Percentiles rank a stretch among this genome's conserved stretches.
These are phyloP conservation scores for Sextonia rubra DNA, from an alignment of 164 flowering plant genomes.

Conservation along the genomic window DNA sequence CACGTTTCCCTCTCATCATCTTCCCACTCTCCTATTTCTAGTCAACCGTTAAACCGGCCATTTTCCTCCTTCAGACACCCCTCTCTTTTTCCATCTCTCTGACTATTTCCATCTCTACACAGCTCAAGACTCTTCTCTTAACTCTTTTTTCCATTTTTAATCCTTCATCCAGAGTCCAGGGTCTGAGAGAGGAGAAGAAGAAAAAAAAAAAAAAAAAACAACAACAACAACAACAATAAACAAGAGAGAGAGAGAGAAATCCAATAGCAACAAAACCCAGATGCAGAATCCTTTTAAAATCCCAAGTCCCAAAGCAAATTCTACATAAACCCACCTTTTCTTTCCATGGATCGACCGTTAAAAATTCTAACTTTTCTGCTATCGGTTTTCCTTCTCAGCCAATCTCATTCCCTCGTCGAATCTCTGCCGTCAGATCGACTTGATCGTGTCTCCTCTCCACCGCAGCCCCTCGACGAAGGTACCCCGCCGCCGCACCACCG, in stretches of 20 bases:
- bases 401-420: neutral
- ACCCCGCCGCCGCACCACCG: neutral
- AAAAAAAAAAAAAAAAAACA: neutral
- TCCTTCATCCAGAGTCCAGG: neutral
- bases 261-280: neutral
- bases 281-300: neutral
- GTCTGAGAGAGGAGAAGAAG: neutral
- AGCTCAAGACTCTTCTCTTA: too few relatives aligned
- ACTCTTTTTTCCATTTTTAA: neutral
- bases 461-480: too few relatives aligned
- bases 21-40: neutral
- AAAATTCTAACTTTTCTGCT: neutral
- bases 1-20: too few relatives aligned
- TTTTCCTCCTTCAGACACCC: neutral
- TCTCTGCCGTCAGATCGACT: neutral
- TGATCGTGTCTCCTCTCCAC: neutral
- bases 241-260: neutral
- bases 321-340: neutral
- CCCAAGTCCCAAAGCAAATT: neutral
- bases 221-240: too few relatives aligned
- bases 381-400: neutral
- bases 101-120: neutral
- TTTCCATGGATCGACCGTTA: constrained; percentile 2
- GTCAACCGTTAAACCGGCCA: constrained; percentile 5
- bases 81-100: neutral